A percentile compares a stretch with the other conserved stretches of the same genome.
These are phyloP conservation scores for Angomonas ambiguus DNA, from an alignment of 208 protist genomes.

Conservation along the genomic window DNA sequence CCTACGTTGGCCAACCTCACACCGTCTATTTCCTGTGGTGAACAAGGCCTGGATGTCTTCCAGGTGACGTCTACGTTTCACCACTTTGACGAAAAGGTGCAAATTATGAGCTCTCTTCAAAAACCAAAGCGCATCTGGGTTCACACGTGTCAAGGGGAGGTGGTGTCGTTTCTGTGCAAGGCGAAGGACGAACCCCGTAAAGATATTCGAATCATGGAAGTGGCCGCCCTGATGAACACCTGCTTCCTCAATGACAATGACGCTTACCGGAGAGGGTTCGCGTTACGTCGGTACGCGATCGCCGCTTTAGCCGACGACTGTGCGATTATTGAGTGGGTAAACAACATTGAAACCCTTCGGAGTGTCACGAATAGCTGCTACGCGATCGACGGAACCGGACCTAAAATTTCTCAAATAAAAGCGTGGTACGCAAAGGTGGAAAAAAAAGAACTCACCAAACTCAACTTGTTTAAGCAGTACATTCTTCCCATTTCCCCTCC, in stretches of 20 bases:
- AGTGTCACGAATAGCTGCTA: constrained; percentile 79
- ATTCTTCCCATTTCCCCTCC: constrained; percentile 79
- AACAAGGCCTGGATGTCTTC: constrained; percentile 35
- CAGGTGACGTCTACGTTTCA: constrained; percentile 53
- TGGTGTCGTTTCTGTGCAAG: constrained; percentile 90
- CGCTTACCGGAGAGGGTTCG: constrained; percentile 76
- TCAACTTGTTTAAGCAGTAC: constrained; percentile 66
- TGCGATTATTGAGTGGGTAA: constrained; percentile 96
- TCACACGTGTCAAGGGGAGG: constrained; percentile 55
- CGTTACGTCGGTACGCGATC: constrained; percentile 83
- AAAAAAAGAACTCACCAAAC: constrained; percentile 45
- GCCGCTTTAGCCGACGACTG: constrained; percentile 88
- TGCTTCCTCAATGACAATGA: constrained; percentile 84
- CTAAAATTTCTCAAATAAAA: constrained; percentile 58
- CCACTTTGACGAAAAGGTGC: constrained; percentile 61
- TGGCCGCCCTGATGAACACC: constrained; percentile 91
- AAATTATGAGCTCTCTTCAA: constrained; percentile 88
- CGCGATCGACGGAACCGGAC: constrained; percentile 51
- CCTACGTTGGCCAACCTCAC: constrained; percentile 73
- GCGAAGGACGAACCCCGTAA: constrained; percentile 92
- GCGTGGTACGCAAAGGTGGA: constrained; percentile 67
- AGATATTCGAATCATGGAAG: constrained; percentile 96
- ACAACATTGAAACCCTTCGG: constrained; percentile 77
- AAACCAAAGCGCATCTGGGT: constrained; percentile 91
- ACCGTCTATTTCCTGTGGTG: constrained; percentile 35